Evolutionary conservation across 495 filamentous ascomycete species (phyloP).

Genomic region (Neohortaea acidophila): DNA sequence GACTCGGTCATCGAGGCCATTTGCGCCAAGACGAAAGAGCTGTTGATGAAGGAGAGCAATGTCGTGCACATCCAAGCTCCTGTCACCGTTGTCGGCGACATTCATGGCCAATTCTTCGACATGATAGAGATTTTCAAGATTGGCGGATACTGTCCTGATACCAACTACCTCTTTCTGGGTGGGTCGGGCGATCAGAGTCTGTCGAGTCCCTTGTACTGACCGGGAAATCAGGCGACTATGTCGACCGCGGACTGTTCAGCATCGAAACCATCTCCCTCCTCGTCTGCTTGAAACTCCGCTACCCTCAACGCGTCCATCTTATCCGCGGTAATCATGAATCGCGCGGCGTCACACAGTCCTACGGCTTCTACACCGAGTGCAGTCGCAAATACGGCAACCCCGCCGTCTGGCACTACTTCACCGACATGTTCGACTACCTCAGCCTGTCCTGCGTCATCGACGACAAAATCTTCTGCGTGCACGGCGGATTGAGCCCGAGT

Average conservation of each 20-base stretch:
- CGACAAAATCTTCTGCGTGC: slow-evolving; percentile 96
- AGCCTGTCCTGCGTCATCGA: slow-evolving; percentile 95
- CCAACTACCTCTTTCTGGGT: slow-evolving; percentile 96
- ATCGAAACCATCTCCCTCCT: slow-evolving; percentile 92
- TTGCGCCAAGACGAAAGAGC: slow-evolving; percentile 95
- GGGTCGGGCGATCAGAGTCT: slow-evolving; percentile 15
- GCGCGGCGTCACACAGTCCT: slow-evolving; percentile 92
- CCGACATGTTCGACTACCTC: slow-evolving; percentile 98
- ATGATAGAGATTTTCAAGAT: slow-evolving; percentile 99
- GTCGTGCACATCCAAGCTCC: slow-evolving; percentile 93
- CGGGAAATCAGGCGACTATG: slow-evolving; percentile 53
- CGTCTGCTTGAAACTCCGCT: slow-evolving; percentile 90
- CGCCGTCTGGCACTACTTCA: slow-evolving; percentile 98
- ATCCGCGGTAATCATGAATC: slow-evolving; percentile 97
- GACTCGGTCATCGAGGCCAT: slow-evolving; percentile 98
- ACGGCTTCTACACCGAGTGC: slow-evolving; percentile 98
- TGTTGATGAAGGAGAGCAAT: slow-evolving; percentile 99
- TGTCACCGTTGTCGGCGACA: slow-evolving; percentile 96
- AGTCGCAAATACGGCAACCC: slow-evolving; percentile 94
- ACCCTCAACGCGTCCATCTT: slow-evolving; percentile 94
- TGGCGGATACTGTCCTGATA: slow-evolving; percentile 88
- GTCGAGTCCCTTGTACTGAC: slow-evolving; percentile 1
- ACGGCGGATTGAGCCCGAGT: slow-evolving; percentile 85
- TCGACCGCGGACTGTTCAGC: slow-evolving; percentile 96
- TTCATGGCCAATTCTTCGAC: slow-evolving; percentile 97